A percentile compares a stretch with the other conserved stretches of the same genome.
Conservation (phyloP, 2,329 filamentous ascomycete genomes). For the Calonectria pseudoreteaudii region DNA sequence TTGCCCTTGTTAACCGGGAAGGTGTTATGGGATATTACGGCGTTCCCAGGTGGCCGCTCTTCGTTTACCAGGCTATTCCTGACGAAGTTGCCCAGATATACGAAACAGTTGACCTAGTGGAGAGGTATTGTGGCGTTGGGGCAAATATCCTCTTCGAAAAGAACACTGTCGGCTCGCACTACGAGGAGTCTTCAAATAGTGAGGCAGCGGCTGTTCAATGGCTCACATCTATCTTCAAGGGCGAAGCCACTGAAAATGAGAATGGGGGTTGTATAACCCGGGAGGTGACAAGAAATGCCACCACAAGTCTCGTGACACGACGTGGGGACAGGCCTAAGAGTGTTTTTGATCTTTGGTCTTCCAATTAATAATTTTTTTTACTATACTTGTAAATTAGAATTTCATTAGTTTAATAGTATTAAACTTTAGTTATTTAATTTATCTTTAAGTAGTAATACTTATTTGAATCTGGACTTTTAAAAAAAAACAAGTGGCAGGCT, state of each 20-base stretch:
- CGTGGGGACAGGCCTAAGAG: slow-evolving; percentile 15
- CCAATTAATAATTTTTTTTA: neutral
- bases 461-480: too few species aligned
- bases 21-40: slow-evolving; percentile 42
- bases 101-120: slow-evolving; percentile 32
- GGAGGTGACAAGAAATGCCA: slow-evolving; percentile 35
- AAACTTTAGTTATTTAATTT: neutral
- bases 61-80: slow-evolving; percentile 32
- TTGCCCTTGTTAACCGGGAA: slow-evolving; percentile 29
- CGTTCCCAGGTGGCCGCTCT: slow-evolving; percentile 36
- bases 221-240: slow-evolving; percentile 26
- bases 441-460: too few species aligned
- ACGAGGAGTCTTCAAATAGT: slow-evolving; percentile 18
- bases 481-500: too few species aligned
- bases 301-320: slow-evolving; percentile 16
- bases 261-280: slow-evolving; percentile 34
- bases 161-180: slow-evolving; percentile 32
- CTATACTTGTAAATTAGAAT: neutral
- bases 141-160: slow-evolving; percentile 39
- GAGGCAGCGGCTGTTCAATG: slow-evolving; percentile 28
- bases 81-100: slow-evolving; percentile 34
- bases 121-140: slow-evolving; percentile 34
- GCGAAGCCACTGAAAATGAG: slow-evolving; percentile 22
- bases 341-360: slow-evolving; percentile 31
- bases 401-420: neutral